Base-by-base conservation (phyloP, 768 basidiomycete genomes). In the Albatrellus ellisii region DNA sequence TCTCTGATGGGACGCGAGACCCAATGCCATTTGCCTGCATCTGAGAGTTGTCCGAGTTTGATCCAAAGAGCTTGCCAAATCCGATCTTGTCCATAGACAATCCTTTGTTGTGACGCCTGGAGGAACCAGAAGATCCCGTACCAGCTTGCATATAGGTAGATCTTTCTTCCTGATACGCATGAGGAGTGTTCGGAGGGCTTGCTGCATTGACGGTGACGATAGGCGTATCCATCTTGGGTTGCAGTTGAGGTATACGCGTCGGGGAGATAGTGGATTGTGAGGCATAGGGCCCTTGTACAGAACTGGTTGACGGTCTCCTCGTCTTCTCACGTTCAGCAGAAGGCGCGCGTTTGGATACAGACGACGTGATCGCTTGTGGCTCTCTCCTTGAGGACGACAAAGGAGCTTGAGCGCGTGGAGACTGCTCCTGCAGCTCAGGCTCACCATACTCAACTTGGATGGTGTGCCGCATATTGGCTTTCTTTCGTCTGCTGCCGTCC, bases 381-480 rank as follows among this genome's bases (percentile, higher is more conserved):
- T 36, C 35, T 12, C 35, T 17, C 7, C 35, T 36, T n/a, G n/a
- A n/a, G 17, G 35, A 36, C 8, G 31, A 32, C 18, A 18, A 8
- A 22, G 35, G 25, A 4, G 20, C 35, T n/a, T 44, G 41, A n/a
- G n/a, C n/a, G 18, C 29, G 47, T 28, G 25, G 43, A 10, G 47
- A 20, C 11, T 26, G 45, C 11, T 56, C 57, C 20, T 18, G 26
- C 31, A 47, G 15, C n/a, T 58, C 57, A 4, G 71, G 70, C 42
- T 79, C 79, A 44, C 82, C 84, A 53, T 97, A 98, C 61, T 99
- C 95, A 45, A 98, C 83, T 59, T 98, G 95, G 36, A 98, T 87
- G 8, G 95, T 98, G 60, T 98, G 91, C 37, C 90, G 68, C 59
- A 84, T 79, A 41, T 68, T 68, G 2, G 61, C 33, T 46, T 65